Conservation (phyloP, 192 early-diverging fungal genomes). For the Coemansia sp. region DNA sequence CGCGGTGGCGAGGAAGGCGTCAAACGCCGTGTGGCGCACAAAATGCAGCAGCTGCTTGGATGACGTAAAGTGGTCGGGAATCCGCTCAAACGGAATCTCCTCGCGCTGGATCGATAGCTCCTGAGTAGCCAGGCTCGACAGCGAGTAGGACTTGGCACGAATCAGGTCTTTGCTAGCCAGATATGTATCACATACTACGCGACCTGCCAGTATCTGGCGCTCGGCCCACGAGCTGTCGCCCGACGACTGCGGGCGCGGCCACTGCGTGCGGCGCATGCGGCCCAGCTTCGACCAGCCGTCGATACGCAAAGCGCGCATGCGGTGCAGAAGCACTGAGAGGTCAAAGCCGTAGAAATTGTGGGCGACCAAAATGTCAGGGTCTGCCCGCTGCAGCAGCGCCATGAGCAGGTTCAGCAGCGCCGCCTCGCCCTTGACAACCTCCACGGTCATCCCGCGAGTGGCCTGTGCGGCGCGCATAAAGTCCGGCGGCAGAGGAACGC, state of each 20-base stretch:
- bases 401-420: constrained; percentile 76
- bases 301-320: constrained; percentile 82
- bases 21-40: constrained; percentile 79
- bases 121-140: constrained; percentile 75
- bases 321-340: constrained; percentile 89
- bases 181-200: constrained; percentile 94
- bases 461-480: constrained; percentile 64
- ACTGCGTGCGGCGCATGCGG: constrained; percentile 76
- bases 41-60: constrained; percentile 65
- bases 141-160: constrained; percentile 79
- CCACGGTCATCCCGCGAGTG: constrained; percentile 56
- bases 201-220: constrained; percentile 76
- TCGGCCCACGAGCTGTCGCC: constrained; percentile 78
- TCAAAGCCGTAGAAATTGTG: constrained; percentile 98
- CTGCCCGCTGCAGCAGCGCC: constrained; percentile 72
- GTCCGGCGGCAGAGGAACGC: constrained; percentile 77
- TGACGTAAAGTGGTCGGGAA: constrained; percentile 67
- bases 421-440: constrained; percentile 68
- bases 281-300: constrained; percentile 89
- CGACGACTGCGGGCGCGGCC: constrained; percentile 81
- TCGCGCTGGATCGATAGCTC: constrained; percentile 80
- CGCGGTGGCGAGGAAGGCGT: constrained; percentile 75
- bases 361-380: constrained; percentile 94
- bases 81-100: constrained; percentile 82
- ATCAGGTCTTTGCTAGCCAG: constrained; percentile 84